Evolutionary conservation across 2,329 filamentous ascomycete genomes (phyloP).

Genomic region (Botrytis tulipae): DNA sequence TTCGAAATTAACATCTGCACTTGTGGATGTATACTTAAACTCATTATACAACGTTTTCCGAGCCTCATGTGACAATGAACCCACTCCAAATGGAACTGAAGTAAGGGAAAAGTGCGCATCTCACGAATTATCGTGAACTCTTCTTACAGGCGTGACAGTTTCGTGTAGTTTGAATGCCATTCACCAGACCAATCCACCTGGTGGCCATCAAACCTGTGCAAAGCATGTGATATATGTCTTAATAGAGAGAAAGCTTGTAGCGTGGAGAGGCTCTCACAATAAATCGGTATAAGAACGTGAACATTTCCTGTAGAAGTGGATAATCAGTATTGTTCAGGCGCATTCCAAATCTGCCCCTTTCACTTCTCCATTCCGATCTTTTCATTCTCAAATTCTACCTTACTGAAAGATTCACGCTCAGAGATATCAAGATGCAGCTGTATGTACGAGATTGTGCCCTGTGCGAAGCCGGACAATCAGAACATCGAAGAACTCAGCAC

Average conservation of each 20-base stretch:
- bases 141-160: background rate
- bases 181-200: background rate
- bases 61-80: no score
- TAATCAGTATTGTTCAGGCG: background rate
- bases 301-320: background rate
- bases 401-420: background rate
- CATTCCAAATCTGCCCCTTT: background rate
- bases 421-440: background rate
- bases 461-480: background rate
- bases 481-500: background rate
- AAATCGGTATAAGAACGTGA: background rate
- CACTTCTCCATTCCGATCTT: no score
- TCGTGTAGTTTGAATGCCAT: background rate
- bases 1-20: no score
- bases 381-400: background rate
- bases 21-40: background rate
- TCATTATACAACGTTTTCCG: background rate
- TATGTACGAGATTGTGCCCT: background rate
- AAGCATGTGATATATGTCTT: background rate
- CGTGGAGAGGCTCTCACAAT: background rate
- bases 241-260: rapidly evolving
- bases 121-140: background rate
- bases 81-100: background rate
- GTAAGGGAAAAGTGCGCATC: background rate
- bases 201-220: background rate